These are phyloP conservation scores for Cadophora gregata DNA, from an alignment of 2,329 filamentous ascomycete species.

Conservation along the genomic window DNA sequence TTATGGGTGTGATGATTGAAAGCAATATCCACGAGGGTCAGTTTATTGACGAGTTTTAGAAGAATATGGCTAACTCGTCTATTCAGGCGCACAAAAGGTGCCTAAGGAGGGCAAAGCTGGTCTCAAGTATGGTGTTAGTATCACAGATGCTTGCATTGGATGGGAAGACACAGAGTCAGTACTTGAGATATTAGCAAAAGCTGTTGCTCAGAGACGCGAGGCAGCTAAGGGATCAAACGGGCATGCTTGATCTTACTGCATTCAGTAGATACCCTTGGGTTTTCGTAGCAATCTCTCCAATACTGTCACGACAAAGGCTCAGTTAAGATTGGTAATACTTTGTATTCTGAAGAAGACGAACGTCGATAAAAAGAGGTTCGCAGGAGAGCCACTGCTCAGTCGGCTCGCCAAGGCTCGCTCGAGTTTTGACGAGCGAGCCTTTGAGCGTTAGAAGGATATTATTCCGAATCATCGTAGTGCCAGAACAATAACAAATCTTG, in stretches of 20 bases:
- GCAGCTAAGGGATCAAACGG: conserved; percentile 37
- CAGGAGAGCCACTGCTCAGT: too few species aligned
- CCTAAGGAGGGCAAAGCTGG: conserved; percentile 83
- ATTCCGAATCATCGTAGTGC: too few species aligned
- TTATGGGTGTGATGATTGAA: conserved; percentile 99
- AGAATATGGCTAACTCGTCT: conserved; percentile 25
- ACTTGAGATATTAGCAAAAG: conserved; percentile 77
- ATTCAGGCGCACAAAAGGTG: conserved; percentile 92
- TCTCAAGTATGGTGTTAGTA: conserved; percentile 92
- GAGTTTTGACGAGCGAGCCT: too few species aligned
- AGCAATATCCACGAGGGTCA: conserved; percentile 92
- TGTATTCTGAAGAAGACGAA: too few species aligned
- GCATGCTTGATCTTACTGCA: conserved; percentile 24
- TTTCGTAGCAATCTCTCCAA: conserved; percentile 10
- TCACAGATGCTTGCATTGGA: conserved; percentile 95
- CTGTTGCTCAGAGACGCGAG: conserved; percentile 76
- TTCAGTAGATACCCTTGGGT: conserved; percentile 13
- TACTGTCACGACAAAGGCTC: too few species aligned
- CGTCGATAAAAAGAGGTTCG: too few species aligned
- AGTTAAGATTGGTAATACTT: too few species aligned
- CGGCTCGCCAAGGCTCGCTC: too few species aligned
- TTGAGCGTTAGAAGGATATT: too few species aligned
- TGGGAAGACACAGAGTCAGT: conserved; percentile 89
- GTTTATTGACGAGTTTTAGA: background rate
- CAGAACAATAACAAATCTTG: too few species aligned